Conservation (phyloP, 1,284 basidiomycete genomes). For the Omphalotus olearius region DNA sequence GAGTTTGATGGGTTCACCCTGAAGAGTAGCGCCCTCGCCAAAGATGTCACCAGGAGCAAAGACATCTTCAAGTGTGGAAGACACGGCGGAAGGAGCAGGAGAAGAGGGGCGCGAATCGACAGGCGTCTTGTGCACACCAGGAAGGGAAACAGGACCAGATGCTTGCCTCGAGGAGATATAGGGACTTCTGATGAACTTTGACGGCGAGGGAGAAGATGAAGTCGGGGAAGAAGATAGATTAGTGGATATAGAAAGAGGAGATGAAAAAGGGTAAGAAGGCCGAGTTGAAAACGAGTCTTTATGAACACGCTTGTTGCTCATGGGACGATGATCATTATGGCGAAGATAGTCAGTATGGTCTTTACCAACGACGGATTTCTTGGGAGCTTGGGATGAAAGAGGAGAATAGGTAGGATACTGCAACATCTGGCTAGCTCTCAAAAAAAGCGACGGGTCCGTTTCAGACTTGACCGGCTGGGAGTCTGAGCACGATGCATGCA, state of each 20-base stretch:
- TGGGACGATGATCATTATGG: slow-evolving; percentile 39
- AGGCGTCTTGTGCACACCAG: slow-evolving; percentile 16
- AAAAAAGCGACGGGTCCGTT: slow-evolving; percentile 17
- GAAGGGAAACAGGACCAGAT: slow-evolving; percentile 26
- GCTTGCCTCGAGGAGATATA: slow-evolving; percentile 35
- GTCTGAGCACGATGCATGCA: slow-evolving; percentile 55
- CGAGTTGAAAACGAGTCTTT: slow-evolving; percentile 32
- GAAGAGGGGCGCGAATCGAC: slow-evolving; percentile 14
- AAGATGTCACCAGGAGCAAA: slow-evolving; percentile 67
- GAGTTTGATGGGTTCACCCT: slow-evolving; percentile 57
- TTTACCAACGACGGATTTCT: slow-evolving; percentile 27
- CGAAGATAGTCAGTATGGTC: slow-evolving; percentile 35
- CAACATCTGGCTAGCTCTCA: slow-evolving; percentile 47
- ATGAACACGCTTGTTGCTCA: slow-evolving; percentile 31
- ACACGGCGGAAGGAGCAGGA: slow-evolving; percentile 34
- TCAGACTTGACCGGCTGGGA: slow-evolving; percentile 57
- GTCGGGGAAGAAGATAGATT: slow-evolving; percentile 25
- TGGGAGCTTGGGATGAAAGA: slow-evolving; percentile 40
- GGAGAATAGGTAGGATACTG: slow-evolving; percentile 61
- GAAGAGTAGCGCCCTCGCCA: slow-evolving; percentile 58
- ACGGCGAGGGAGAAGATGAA: slow-evolving; percentile 28
- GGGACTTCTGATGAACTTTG: slow-evolving; percentile 39
- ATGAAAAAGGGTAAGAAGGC: slow-evolving; percentile 24
- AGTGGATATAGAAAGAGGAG: slow-evolving; percentile 33
- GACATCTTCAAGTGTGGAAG: slow-evolving; percentile 57